Conservation (phyloP, 2,329 filamentous ascomycete species). For the Cladorrhinum sp. region DNA sequence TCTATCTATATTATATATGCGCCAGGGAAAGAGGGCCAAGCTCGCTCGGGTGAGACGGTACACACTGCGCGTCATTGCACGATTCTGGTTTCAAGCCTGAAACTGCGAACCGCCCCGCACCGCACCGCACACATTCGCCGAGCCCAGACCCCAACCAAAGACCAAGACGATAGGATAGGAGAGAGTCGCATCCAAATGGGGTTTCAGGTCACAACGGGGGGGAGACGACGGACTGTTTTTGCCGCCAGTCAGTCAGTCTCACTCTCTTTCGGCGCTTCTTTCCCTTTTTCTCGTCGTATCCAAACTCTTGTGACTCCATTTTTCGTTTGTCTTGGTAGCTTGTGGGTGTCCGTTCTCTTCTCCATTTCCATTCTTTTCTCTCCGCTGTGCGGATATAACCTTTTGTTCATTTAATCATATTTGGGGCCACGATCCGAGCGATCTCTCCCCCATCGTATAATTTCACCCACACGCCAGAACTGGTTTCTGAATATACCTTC, state of each 20-base stretch:
- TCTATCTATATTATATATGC: background rate
- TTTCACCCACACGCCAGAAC: background rate
- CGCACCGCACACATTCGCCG: background rate
- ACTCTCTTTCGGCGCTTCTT: background rate
- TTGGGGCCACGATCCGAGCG: background rate
- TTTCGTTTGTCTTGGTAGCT: background rate
- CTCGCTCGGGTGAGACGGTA: background rate
- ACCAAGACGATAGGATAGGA: background rate
- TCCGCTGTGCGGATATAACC: slow-evolving; percentile 2
- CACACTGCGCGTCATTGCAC: background rate
- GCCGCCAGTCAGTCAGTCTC: background rate
- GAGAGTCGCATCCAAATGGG: background rate
- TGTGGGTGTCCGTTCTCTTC: background rate
- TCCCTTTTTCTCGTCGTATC: background rate
- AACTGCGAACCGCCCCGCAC: slow-evolving; percentile 1
- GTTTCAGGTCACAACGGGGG: background rate
- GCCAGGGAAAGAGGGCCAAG: background rate
- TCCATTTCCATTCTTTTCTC: background rate
- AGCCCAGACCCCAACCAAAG: background rate
- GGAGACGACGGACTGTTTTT: background rate
- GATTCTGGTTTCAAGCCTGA: slow-evolving; percentile 10
- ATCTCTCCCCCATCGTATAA: background rate
- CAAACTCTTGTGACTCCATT: background rate
- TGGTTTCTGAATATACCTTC: background rate
- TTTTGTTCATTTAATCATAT: background rate